Evolutionary conservation across 345 rosid genomes (phyloP).

Genomic region (Toxicodendron radicans): DNA sequence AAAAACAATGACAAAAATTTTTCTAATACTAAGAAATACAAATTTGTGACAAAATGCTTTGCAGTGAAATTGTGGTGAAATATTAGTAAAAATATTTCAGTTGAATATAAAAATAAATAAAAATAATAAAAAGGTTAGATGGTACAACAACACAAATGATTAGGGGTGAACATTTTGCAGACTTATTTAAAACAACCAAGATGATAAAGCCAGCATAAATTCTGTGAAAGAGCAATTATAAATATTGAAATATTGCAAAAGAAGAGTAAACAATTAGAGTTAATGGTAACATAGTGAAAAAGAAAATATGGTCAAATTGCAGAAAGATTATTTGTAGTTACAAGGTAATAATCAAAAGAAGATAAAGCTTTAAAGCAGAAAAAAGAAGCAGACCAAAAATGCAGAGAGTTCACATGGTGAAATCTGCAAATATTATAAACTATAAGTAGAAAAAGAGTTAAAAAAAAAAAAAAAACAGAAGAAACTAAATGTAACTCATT

Average conservation of each 20-base stretch:
- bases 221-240: neutral
- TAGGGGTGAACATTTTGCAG: neutral
- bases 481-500: neutral
- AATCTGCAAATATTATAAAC: slow-evolving; percentile 11
- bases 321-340: slow-evolving; percentile 22
- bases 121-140: too few species aligned
- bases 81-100: neutral
- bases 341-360: slow-evolving; percentile 36
- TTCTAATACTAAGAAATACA: neutral
- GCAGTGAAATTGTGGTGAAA: neutral
- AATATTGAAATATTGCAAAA: neutral
- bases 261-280: slow-evolving; percentile 6
- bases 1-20: slow-evolving; percentile 5
- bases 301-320: neutral
- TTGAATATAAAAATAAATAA: neutral
- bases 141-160: neutral
- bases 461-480: neutral
- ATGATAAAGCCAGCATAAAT: neutral
- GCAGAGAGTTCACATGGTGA: slow-evolving; percentile 29
- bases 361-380: slow-evolving; percentile 29
- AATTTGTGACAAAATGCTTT: neutral
- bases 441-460: neutral
- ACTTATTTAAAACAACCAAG: neutral
- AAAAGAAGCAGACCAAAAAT: slow-evolving; percentile 9
- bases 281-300: neutral